Percentiles rank a stretch among this genome's conserved stretches.
Evolutionary conservation across 768 basidiomycete genomes (phyloP).

Genomic region (Candolleomyces eurysporus): DNA sequence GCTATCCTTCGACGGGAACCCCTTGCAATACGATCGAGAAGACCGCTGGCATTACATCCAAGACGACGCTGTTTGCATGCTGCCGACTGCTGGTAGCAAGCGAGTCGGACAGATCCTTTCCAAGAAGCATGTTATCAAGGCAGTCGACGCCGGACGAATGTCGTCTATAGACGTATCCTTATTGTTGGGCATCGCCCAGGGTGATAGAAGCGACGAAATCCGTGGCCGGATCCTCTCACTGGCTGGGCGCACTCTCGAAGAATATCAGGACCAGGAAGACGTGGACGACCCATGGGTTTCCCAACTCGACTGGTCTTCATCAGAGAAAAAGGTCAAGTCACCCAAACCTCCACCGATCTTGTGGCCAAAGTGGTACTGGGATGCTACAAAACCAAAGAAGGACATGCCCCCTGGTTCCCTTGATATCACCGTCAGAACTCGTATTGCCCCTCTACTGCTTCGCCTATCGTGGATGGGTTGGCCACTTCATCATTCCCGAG

Average conservation of each 20-base stretch:
- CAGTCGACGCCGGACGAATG: constrained; percentile 43
- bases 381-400: constrained; percentile 73
- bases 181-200: constrained; percentile 44
- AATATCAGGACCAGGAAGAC: constrained; percentile 13
- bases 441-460: constrained; percentile 81
- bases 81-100: constrained; percentile 46
- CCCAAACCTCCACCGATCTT: constrained; percentile 45
- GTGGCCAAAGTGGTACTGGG: constrained; percentile 99
- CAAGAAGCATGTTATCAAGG: constrained; percentile 43
- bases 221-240: constrained; percentile 36
- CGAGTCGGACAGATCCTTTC: constrained; percentile 43
- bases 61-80: constrained; percentile 29
- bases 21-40: constrained; percentile 50
- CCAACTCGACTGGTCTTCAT: constrained; percentile 67
- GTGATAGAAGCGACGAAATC: constrained; percentile 34
- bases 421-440: constrained; percentile 82
- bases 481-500: constrained; percentile 81
- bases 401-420: constrained; percentile 65
- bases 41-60: constrained; percentile 69
- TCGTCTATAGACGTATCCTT: constrained; percentile 40
- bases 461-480: constrained; percentile 84
- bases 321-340: constrained; percentile 28
- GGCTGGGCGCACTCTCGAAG: constrained; percentile 34
- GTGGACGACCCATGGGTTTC: constrained; percentile 51
- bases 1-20: constrained; percentile 57